Evolutionary conservation across 2,329 filamentous ascomycete genomes (phyloP), one percentile per base, ranked within the genome.

Genomic region (Hypoxylon sp.): DNA sequence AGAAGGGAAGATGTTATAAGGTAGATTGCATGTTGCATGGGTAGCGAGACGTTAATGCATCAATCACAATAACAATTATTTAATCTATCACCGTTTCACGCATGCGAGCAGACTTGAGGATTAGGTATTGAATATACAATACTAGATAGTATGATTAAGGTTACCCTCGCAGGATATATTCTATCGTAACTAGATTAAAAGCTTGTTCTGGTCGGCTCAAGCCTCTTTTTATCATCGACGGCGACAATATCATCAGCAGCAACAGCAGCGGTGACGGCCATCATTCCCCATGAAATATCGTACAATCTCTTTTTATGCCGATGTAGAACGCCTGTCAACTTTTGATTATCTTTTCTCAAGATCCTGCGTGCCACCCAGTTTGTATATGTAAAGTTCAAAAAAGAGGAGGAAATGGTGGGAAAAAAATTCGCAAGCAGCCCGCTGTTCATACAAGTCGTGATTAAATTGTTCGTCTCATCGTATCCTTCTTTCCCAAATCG

Each of bases 371-470:
- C 43, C 34, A 47, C 34, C 43, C 34, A 36, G 32, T 17, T n/a
- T n/a, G n/a, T n/a, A n/a, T n/a, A n/a, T n/a, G n/a, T n/a, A n/a
- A n/a, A n/a, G n/a, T n/a, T n/a, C n/a, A n/a, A n/a, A n/a, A n/a
- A n/a, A n/a, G n/a, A n/a, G n/a, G n/a, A n/a, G n/a, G n/a, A 20
- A 26, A 29, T 16, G 17, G 12, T 35, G 9, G 25, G 11, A 19
- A 30, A 20, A 21, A 12, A 17, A 36, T 17, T 11, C 12, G 11
- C 30, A 34, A 32, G 12, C 25, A 40, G 13, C 30, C 45, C 46
- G 51, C 51, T 57, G 55, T 38, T 58, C 55, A 44, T 58, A 58
- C 47, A 55, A 55, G 7, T 58, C 55, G 46, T 57, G 30, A 57
- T 42, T 54, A 35, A 35, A 38, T 26, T 43, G 35, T 42, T 61